Conservation (phyloP, 225 moss, liverwort and hornwort species). For the Bryum argenteum region DNA sequence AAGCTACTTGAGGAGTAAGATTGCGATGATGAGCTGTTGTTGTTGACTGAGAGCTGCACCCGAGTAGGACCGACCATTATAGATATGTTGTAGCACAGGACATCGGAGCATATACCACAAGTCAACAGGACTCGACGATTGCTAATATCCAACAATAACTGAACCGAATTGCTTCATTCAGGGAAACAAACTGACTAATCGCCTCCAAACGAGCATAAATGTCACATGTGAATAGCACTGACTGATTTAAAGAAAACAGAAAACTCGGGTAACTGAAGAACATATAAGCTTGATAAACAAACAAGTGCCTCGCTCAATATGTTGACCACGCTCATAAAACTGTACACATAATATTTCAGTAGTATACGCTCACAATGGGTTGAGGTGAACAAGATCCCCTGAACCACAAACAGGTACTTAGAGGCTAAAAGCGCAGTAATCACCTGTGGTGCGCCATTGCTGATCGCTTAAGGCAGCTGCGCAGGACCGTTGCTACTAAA, state of each 20-base stretch:
- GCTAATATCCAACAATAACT: background rate
- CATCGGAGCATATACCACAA: background rate
- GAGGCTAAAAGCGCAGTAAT: constrained; percentile 12
- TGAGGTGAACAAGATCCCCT: background rate
- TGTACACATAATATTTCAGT: background rate
- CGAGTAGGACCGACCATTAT: constrained; percentile 27
- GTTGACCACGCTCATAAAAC: background rate
- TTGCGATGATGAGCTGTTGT: constrained; percentile 47
- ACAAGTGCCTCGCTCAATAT: background rate
- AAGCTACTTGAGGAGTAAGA: constrained; percentile 50
- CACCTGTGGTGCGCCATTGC: constrained; percentile 64
- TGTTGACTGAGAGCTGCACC: constrained; percentile 47
- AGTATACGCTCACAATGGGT: background rate
- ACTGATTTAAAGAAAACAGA: constrained; percentile 6
- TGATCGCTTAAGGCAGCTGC: constrained; percentile 49
- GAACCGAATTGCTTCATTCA: background rate
- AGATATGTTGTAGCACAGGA: constrained; percentile 19
- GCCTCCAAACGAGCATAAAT: constrained; percentile 16
- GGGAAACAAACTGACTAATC: background rate
- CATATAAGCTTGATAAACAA: background rate
- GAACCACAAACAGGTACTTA: background rate
- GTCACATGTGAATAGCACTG: constrained; percentile 18
- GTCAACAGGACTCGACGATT: background rate
- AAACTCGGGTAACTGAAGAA: constrained; percentile 9
- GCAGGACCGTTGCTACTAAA: constrained; percentile 57